Evolutionary conservation across 1,284 basidiomycete species (phyloP).

Genomic region (Heterobasidion occidentale): DNA sequence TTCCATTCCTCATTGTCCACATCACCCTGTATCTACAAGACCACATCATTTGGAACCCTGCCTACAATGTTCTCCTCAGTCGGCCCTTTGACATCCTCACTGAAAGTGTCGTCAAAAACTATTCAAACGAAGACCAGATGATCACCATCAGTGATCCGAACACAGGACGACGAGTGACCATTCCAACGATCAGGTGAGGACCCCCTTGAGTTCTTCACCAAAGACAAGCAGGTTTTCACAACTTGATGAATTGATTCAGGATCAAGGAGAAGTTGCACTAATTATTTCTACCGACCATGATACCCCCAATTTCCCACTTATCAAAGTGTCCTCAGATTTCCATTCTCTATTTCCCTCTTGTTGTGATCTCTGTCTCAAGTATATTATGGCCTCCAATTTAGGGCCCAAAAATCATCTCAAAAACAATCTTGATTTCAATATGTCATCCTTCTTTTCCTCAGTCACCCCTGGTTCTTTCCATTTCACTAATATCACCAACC

Average conservation of each 20-base stretch:
- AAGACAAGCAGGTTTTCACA: background rate
- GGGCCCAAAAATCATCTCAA: too few species aligned
- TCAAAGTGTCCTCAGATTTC: background rate
- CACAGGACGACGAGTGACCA: background rate
- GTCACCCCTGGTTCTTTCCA: background rate
- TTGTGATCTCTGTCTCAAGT: background rate
- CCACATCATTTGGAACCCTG: conserved; percentile 17
- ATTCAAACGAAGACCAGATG: background rate
- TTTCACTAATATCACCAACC: background rate
- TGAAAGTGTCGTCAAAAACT: background rate
- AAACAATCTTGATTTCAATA: too few species aligned
- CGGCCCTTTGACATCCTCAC: background rate
- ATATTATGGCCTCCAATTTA: background rate
- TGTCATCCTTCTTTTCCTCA: background rate
- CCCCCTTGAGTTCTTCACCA: background rate
- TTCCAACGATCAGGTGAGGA: background rate
- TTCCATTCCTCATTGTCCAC: background rate
- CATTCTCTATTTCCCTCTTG: background rate
- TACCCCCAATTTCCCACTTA: background rate
- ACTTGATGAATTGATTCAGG: background rate
- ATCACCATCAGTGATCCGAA: background rate
- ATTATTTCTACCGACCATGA: background rate
- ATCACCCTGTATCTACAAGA: conserved; percentile 14
- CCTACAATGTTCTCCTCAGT: conserved; percentile 21
- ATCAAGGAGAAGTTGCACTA: background rate